Percentiles rank a stretch among this genome's conserved stretches.
phyloP scores from a whole-genome alignment of 768 basidiomycete genomes.

The Postia placenta region DNA sequence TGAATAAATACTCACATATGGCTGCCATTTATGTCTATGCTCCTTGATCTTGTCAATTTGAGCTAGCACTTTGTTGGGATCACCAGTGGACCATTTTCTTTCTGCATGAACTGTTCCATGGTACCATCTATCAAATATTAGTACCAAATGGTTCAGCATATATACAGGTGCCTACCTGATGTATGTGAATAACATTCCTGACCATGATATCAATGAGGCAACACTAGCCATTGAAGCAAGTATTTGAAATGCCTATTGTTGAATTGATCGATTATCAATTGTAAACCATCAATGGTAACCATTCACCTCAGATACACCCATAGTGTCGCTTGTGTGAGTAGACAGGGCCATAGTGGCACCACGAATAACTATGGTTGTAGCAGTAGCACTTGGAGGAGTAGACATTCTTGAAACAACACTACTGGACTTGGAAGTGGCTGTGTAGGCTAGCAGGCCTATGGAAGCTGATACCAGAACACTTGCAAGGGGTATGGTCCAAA shows the following conservation, averaged over 20 bases:
- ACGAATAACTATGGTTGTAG: too few relatives aligned
- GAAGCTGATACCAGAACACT: conserved; percentile 15
- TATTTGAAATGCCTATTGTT: conserved; percentile 15
- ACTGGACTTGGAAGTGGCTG: conserved; percentile 5
- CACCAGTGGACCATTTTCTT: conserved; percentile 5
- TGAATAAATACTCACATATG: conserved; percentile 17
- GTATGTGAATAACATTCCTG: conserved; percentile 20
- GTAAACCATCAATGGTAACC: too few relatives aligned
- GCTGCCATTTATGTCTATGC: conserved; percentile 19
- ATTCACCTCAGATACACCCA: too few relatives aligned
- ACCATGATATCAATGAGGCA: conserved; percentile 21
- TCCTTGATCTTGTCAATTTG: conserved; percentile 18
- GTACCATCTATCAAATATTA: conserved; percentile 15
- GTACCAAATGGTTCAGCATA: neutral
- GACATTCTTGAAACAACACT: conserved; percentile 1
- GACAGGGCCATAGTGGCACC: too few relatives aligned
- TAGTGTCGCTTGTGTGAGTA: too few relatives aligned
- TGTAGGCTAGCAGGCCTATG: conserved; percentile 13
- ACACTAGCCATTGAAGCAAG: conserved; percentile 17
- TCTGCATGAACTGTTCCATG: conserved; percentile 20
- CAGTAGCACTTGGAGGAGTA: neutral
- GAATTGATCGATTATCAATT: too few relatives aligned
- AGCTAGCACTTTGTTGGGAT: conserved; percentile 3
- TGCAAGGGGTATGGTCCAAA: conserved; percentile 13
- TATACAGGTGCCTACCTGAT: conserved; percentile 13